Evolutionary conservation across 2,329 filamentous ascomycete species (phyloP).

Genomic region (Celoporthe dispersa): DNA sequence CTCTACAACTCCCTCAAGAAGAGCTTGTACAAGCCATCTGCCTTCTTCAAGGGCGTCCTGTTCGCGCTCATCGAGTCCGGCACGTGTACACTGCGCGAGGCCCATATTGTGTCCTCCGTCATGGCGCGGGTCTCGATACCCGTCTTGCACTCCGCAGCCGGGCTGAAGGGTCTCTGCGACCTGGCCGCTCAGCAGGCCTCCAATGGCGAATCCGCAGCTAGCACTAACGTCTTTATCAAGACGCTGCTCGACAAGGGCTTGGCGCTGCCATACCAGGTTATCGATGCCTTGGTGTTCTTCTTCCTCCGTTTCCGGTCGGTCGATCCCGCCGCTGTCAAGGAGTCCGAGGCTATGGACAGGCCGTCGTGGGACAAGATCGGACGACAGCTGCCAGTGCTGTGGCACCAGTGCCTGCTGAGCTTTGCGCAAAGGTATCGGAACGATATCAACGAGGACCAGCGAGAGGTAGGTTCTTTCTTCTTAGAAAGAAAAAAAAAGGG

Average conservation of each 20-base stretch:
- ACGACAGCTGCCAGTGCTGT: constrained; percentile 80
- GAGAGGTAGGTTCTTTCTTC: constrained; percentile 48
- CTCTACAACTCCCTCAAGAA: constrained; percentile 95
- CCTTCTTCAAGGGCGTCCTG: constrained; percentile 95
- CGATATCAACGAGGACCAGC: constrained; percentile 93
- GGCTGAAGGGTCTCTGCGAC: constrained; percentile 89
- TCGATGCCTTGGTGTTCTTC: constrained; percentile 94
- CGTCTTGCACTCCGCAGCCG: constrained; percentile 89
- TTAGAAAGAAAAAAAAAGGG: neutral
- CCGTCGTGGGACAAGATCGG: constrained; percentile 45
- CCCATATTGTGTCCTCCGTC: constrained; percentile 87
- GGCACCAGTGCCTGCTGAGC: constrained; percentile 90
- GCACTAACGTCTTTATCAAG: constrained; percentile 94
- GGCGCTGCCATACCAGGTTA: constrained; percentile 89
- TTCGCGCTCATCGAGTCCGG: constrained; percentile 86
- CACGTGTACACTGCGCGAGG: constrained; percentile 90
- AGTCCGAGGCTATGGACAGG: constrained; percentile 56
- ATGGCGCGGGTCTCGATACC: constrained; percentile 84
- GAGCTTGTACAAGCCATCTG: constrained; percentile 87
- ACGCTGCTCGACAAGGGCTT: constrained; percentile 96
- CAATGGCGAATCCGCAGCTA: constrained; percentile 82
- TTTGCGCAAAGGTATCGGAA: constrained; percentile 96
- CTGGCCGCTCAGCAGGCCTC: constrained; percentile 90
- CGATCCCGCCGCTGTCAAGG: constrained; percentile 61
- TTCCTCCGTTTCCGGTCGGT: constrained; percentile 85